Conservation (phyloP, 495 filamentous ascomycete species). For the Aspergillus sclerotioniger region DNA sequence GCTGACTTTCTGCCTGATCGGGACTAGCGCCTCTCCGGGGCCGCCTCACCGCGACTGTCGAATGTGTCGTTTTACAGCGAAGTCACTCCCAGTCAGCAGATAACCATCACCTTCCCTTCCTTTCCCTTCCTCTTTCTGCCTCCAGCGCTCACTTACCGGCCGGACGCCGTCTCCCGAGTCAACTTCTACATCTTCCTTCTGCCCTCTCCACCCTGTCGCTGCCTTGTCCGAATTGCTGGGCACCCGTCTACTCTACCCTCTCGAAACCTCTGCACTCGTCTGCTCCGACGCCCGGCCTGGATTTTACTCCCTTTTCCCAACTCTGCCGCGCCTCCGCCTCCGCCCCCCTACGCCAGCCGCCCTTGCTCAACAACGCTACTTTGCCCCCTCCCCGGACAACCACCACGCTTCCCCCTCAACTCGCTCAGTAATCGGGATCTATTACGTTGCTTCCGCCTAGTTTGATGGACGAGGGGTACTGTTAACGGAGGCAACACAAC, state of each 20-base stretch:
- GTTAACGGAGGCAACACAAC: slow-evolving; percentile 3
- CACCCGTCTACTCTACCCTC: not conserved
- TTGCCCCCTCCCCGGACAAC: slow-evolving; percentile 10
- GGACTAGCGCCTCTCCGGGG: not conserved
- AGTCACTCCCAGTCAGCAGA: not conserved
- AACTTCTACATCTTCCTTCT: not conserved
- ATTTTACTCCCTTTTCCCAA: slow-evolving; percentile 20
- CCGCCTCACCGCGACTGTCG: slow-evolving; percentile 2
- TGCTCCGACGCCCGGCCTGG: slow-evolving; percentile 10
- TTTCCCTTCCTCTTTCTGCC: not conserved
- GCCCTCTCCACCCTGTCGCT: not conserved
- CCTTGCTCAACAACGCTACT: slow-evolving; percentile 3
- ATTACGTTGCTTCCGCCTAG: not conserved
- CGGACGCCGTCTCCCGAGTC: too few species aligned
- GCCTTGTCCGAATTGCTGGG: not conserved
- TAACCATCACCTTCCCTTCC: not conserved
- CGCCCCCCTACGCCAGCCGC: slow-evolving; percentile 14
- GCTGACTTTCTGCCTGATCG: not conserved
- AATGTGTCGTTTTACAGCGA: too few species aligned
- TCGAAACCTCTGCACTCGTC: slow-evolving; percentile 3
- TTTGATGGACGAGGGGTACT: slow-evolving; percentile 13
- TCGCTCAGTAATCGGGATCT: slow-evolving; percentile 3
- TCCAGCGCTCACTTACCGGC: not conserved
- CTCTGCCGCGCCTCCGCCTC: slow-evolving; percentile 16
- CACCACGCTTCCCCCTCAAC: not conserved